Base-by-base conservation (phyloP, 352 stramenopile species). In the Plasmopara viticola region DNA sequence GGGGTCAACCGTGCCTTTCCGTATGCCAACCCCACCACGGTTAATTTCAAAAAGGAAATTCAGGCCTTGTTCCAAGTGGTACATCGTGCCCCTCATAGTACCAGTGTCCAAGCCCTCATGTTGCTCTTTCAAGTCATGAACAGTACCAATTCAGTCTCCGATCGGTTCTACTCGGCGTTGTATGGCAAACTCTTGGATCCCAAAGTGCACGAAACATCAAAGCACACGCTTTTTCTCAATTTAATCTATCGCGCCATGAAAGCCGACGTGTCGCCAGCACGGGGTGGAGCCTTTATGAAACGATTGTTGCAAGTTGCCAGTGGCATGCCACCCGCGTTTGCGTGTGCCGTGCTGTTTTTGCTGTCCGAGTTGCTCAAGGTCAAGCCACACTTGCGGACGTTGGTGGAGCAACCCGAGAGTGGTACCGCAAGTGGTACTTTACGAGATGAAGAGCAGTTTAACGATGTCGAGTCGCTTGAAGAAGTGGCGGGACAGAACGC, bases 1-100 rank as follows among this genome's bases (percentile, higher is more conserved):
- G 96, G 96, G 43, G 94, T 99, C n/a, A 99, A 99, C 77, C 88
- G 96, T 48, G 96, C 96, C 37, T 97, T 98, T 66, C 97, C 96
- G 15, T 99, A 98, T 59, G 78, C 85, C 2, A 72, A 74, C 7
- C 62, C 70, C 13, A 90, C 80, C 18, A 83, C 78, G n/a, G 68
- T 74, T 7, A 70, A 88, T 35, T 85, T 92, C 9, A 63, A 76
- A 12, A 48, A 82, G 14, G 81, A 94, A 48, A 90, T 94, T 38
- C 72, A 90, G 56, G 71, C 79, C 55, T 59, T 94, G 37, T 92
- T 94, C 49, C 70, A 72, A 40, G 80, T 94, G n/a, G 81, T 90
- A 34, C 81, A 88, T 45, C 67, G 84, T 41, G 90, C 82, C 6
- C 80, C 86, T 58, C 95, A 97, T 42, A 78, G 74, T 34, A 97